Percentiles rank a stretch among this genome's conserved stretches.
phyloP scores from a whole-genome alignment of 2,329 filamentous ascomycete genomes.

The Pseudonectria buxi region DNA sequence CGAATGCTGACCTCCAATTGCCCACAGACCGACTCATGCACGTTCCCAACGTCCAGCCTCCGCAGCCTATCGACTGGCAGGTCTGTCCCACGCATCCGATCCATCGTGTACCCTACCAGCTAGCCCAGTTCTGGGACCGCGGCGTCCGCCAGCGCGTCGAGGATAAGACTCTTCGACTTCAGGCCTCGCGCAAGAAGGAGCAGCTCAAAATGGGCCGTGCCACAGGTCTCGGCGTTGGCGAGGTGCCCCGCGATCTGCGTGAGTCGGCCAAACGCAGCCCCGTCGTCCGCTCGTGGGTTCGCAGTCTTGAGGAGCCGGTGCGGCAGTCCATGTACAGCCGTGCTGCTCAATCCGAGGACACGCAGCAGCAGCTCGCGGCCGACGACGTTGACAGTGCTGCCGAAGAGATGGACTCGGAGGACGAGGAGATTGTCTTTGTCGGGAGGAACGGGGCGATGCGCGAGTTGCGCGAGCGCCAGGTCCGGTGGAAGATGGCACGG shows the following conservation, averaged over 20 bases:
- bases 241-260: conserved; percentile 73
- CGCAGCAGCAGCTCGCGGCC: conserved; percentile 5
- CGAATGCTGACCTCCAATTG: conserved; percentile 10
- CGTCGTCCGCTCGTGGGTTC: conserved; percentile 72
- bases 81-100: conserved; percentile 74
- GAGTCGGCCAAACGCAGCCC: conserved; percentile 73
- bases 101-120: conserved; percentile 76
- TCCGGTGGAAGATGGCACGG: conserved; percentile 41
- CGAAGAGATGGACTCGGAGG: conserved; percentile 43
- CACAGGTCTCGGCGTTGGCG: conserved; percentile 40
- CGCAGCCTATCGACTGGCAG: conserved; percentile 75
- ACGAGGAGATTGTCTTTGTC: conserved; percentile 90
- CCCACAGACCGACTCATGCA: conserved; percentile 69
- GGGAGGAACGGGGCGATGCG: conserved; percentile 59
- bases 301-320: conserved; percentile 79
- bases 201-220: conserved; percentile 35
- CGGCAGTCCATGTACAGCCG: conserved; percentile 62
- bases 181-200: conserved; percentile 39
- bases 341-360: conserved; percentile 7
- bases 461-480: conserved; percentile 28
- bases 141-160: conserved; percentile 44
- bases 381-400: conserved; percentile 22
- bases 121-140: conserved; percentile 77
- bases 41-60: conserved; percentile 81
- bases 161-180: conserved; percentile 35